Percentiles rank a stretch among this genome's conserved stretches.
Conservation (phyloP, 2,329 filamentous ascomycete genomes). For the Ceratocystis smalleyi region DNA sequence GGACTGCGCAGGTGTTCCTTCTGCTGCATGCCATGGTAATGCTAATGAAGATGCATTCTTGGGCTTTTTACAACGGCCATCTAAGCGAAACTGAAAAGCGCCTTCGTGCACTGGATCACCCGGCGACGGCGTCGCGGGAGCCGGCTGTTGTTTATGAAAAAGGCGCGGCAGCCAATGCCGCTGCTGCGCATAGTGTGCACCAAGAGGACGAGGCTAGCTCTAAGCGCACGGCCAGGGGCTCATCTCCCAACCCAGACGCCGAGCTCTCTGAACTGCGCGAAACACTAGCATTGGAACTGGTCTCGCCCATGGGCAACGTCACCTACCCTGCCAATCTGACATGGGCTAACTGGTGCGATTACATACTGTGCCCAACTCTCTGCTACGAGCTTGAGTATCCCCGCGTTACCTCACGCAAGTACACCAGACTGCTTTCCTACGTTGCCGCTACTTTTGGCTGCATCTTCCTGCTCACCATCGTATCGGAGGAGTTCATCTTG, state of each 20-base stretch:
- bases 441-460: slow-evolving; percentile 83
- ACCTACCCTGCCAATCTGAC: slow-evolving; percentile 86
- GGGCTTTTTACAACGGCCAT: slow-evolving; percentile 95
- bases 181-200: slow-evolving; percentile 18
- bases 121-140: slow-evolving; percentile 45
- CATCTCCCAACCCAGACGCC: slow-evolving; percentile 25
- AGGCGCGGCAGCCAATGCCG: slow-evolving; percentile 28
- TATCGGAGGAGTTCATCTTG: slow-evolving; percentile 87
- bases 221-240: slow-evolving; percentile 19
- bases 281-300: slow-evolving; percentile 78
- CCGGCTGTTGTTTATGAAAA: slow-evolving; percentile 62
- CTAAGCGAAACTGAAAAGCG: slow-evolving; percentile 74
- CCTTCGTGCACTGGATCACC: slow-evolving; percentile 62
- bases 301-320: slow-evolving; percentile 73
- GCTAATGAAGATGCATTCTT: slow-evolving; percentile 99
- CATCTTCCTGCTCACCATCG: slow-evolving; percentile 84
- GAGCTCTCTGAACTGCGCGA: slow-evolving; percentile 59
- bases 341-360: slow-evolving; percentile 68
- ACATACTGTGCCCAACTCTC: slow-evolving; percentile 78
- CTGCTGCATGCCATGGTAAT: slow-evolving; percentile 79
- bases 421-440: slow-evolving; percentile 70
- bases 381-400: slow-evolving; percentile 98
- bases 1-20: slow-evolving; percentile 94
- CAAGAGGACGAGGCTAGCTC: background rate
- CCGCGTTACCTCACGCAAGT: slow-evolving; percentile 57